A percentile compares a stretch with the other conserved stretches of the same genome.
Evolutionary conservation across 2,329 filamentous ascomycete genomes (phyloP).

Genomic region (Trichoderma guizhouense): DNA sequence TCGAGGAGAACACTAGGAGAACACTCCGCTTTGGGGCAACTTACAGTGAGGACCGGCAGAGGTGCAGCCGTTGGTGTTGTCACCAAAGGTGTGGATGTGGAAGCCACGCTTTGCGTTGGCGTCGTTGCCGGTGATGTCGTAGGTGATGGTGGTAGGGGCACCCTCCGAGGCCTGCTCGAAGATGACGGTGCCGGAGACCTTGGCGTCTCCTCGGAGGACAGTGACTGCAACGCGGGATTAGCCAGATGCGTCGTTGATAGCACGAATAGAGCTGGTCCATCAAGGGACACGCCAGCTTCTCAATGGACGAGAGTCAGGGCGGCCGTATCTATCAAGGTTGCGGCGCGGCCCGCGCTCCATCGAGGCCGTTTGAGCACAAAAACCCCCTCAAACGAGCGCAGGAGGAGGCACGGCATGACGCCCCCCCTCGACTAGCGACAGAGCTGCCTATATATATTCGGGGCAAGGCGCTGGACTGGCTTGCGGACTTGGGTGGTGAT

Average conservation of each 20-base stretch:
- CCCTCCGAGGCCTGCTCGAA: constrained; percentile 90
- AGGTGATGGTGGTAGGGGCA: constrained; percentile 79
- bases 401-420: constrained; percentile 25
- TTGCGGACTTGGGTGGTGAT: background rate
- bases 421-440: constrained; percentile 19
- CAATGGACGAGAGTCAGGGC: background rate
- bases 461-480: constrained; percentile 5
- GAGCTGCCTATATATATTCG: constrained; percentile 28
- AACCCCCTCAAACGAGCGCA: constrained; percentile 62
- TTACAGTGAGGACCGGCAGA: constrained; percentile 95
- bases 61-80: constrained; percentile 99
- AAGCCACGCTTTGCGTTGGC: constrained; percentile 95
- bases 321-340: constrained; percentile 44
- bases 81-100: constrained; percentile 98
- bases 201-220: constrained; percentile 96
- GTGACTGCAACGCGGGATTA: constrained; percentile 62
- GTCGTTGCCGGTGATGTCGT: constrained; percentile 90
- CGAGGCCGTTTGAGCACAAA: constrained; percentile 18
- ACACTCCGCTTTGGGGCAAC: constrained; percentile 33
- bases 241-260: constrained; percentile 7
- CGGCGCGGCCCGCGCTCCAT: constrained; percentile 27
- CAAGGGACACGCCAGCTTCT: constrained; percentile 30
- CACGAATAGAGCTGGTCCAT: constrained; percentile 23
- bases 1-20: too few relatives aligned
- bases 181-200: constrained; percentile 86